Conservation (phyloP, 768 basidiomycete genomes). For the Agaricus sinodeliciosus region DNA sequence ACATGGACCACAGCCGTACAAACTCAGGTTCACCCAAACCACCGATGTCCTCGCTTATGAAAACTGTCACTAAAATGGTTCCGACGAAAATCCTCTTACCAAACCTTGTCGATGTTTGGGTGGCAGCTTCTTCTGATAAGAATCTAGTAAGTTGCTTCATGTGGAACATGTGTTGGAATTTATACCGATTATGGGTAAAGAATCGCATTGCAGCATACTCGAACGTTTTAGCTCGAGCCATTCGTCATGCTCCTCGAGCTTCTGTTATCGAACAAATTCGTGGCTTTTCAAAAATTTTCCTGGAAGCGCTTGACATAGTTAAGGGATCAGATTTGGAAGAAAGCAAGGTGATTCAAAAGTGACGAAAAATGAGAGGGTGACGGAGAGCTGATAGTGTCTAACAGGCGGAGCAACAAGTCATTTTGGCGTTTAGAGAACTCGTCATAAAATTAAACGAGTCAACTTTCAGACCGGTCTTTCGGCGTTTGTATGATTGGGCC, state of each 20-base stretch:
- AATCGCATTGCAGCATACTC: slow-evolving; percentile 51
- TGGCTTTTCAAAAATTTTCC: slow-evolving; percentile 67
- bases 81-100: slow-evolving; percentile 64
- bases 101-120: slow-evolving; percentile 56
- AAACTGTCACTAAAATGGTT: slow-evolving; percentile 62
- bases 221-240: slow-evolving; percentile 53
- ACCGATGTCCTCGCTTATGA: slow-evolving; percentile 42
- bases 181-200: slow-evolving; percentile 15
- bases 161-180: neutral
- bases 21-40: slow-evolving; percentile 23
- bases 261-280: slow-evolving; percentile 64
- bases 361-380: neutral
- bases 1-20: slow-evolving; percentile 38
- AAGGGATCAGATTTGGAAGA: slow-evolving; percentile 23
- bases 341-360: slow-evolving; percentile 4
- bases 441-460: slow-evolving; percentile 91
- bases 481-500: slow-evolving; percentile 92
- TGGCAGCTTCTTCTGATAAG: slow-evolving; percentile 18
- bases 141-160: slow-evolving; percentile 26
- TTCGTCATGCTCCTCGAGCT: slow-evolving; percentile 59
- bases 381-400: neutral
- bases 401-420: slow-evolving; percentile 48
- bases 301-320: slow-evolving; percentile 65
- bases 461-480: slow-evolving; percentile 87
- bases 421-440: slow-evolving; percentile 79